phyloP scores from a whole-genome alignment of 2,329 filamentous ascomycete genomes.

The Hymenoscyphus albidus region DNA sequence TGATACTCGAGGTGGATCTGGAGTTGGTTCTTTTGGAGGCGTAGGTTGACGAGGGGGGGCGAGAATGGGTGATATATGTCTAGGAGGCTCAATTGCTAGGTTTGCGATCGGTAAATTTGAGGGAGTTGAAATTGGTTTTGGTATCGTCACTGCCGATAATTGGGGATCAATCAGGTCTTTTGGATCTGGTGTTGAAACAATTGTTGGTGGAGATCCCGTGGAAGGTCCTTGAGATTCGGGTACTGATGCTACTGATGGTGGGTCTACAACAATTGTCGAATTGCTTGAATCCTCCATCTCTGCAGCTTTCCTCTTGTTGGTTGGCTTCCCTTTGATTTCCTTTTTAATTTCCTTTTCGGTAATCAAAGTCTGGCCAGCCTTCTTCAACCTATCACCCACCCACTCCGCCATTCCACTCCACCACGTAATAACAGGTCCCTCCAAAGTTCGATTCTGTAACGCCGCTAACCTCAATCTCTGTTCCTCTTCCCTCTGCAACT shows the following conservation, averaged over 20 bases:
- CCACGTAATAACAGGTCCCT: conserved; percentile 84
- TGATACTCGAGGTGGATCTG: conserved; percentile 12
- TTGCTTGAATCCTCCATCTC: conserved; percentile 39
- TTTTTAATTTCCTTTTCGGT: conserved; percentile 53
- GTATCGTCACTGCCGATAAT: background rate
- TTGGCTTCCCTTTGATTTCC: conserved; percentile 43
- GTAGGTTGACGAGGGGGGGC: background rate
- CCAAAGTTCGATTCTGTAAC: conserved; percentile 78
- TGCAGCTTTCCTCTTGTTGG: conserved; percentile 50
- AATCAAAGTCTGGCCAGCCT: conserved; percentile 62
- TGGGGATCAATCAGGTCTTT: conserved; percentile 5
- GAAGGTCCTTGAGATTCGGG: conserved; percentile 9
- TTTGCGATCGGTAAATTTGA: background rate
- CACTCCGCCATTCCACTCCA: conserved; percentile 91
- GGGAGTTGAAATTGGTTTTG: background rate
- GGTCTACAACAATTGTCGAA: conserved; percentile 2
- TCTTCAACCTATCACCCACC: conserved; percentile 69
- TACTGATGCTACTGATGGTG: conserved; percentile 2
- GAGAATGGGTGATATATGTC: conserved; percentile 7
- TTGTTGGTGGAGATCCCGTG: conserved; percentile 5
- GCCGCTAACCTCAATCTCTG: conserved; percentile 79
- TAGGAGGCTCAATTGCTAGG: background rate
- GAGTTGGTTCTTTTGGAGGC: background rate
- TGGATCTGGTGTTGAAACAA: background rate
- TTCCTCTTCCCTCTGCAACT: conserved; percentile 83